These are phyloP conservation scores for Cladophialophora exuberans DNA, from an alignment of 2,329 filamentous ascomycete species.

Conservation along the genomic window DNA sequence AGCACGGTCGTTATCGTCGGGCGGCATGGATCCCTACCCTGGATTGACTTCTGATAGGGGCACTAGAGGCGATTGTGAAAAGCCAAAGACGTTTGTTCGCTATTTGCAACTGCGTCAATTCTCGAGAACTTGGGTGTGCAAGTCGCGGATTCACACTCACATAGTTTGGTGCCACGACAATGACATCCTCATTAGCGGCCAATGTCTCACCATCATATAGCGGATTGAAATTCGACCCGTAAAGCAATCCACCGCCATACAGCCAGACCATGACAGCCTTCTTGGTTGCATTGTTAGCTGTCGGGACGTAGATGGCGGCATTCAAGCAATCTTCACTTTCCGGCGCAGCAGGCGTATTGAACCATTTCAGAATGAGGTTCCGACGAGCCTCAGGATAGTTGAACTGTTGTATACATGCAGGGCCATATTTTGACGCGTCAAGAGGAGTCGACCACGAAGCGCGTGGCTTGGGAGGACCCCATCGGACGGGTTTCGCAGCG, in stretches of 20 bases:
- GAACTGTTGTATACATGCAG: constrained; percentile 36
- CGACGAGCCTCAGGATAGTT: constrained; percentile 17
- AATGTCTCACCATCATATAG: constrained; percentile 38
- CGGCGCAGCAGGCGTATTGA: constrained; percentile 26
- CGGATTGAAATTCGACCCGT: constrained; percentile 32
- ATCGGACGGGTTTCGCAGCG: constrained; percentile 32
- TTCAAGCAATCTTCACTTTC: constrained; percentile 47
- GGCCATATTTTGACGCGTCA: constrained; percentile 33
- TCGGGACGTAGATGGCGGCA: constrained; percentile 46
- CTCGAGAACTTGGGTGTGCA: background rate
- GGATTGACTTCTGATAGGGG: constrained; percentile 37
- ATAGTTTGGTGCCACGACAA: constrained; percentile 42
- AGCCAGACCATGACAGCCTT: constrained; percentile 45
- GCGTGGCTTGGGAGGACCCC: constrained; percentile 29
- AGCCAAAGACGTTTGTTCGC: constrained; percentile 44
- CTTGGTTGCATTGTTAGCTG: constrained; percentile 8
- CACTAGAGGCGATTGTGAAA: constrained; percentile 42
- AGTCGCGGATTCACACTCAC: background rate
- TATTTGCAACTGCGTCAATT: too few species aligned
- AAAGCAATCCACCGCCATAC: constrained; percentile 44
- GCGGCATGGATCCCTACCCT: constrained; percentile 24
- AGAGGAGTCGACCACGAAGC: constrained; percentile 24
- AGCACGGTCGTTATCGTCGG: background rate
- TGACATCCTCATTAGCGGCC: constrained; percentile 39
- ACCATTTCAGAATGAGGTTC: constrained; percentile 30